phyloP scores from a whole-genome alignment of 192 early-diverging fungal species.

The Thamnidium elegans region DNA sequence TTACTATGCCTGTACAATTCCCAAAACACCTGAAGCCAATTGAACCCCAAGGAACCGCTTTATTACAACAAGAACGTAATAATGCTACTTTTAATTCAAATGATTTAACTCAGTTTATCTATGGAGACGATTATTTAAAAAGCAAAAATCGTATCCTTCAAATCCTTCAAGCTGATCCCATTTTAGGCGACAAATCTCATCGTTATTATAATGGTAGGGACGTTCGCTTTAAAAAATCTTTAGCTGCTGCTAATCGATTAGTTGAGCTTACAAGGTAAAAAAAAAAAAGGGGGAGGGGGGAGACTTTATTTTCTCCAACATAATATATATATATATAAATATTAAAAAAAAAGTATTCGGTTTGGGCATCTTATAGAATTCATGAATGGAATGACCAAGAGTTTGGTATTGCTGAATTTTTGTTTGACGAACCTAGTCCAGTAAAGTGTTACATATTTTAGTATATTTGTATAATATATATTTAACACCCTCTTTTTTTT shows the following conservation, averaged over 20 bases:
- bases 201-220: constrained; percentile 67
- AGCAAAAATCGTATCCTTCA: constrained; percentile 49
- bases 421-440: constrained; percentile 62
- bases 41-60: constrained; percentile 45
- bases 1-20: constrained; percentile 26
- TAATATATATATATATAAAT: too few relatives aligned
- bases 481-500: neutral
- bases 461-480: neutral
- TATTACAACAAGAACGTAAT: constrained; percentile 65
- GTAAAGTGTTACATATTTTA: constrained; percentile 20
- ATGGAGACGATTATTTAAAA: constrained; percentile 57
- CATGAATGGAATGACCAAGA: constrained; percentile 56
- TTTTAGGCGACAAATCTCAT: constrained; percentile 59
- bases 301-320: neutral
- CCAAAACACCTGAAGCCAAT: constrained; percentile 33
- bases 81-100: constrained; percentile 60
- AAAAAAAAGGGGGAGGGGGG: too few relatives aligned
- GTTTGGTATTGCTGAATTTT: constrained; percentile 44
- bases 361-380: constrained; percentile 23
- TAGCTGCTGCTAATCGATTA: constrained; percentile 58
- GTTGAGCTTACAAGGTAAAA: constrained; percentile 56
- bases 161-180: constrained; percentile 62
- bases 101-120: constrained; percentile 60
- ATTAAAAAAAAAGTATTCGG: neutral
- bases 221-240: constrained; percentile 61